Percentiles rank a stretch among this genome's conserved stretches.
These are phyloP conservation scores for Plantago coronopus DNA, from an alignment of 305 asterid species.

Conservation along the genomic window DNA sequence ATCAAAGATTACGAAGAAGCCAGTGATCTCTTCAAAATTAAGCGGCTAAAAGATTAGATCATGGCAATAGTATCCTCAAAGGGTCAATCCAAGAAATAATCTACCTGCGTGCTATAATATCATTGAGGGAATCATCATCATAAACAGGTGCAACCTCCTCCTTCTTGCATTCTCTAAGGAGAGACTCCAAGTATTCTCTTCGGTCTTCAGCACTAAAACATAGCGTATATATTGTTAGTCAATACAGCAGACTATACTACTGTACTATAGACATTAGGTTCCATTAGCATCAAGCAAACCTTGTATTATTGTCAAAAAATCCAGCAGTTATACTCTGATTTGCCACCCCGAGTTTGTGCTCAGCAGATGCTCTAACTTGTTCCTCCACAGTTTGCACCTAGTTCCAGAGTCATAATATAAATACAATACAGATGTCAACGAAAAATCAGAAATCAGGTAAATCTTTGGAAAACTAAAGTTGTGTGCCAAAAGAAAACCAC, in stretches of 20 bases:
- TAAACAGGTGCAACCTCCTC: slow-evolving; percentile 95
- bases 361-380: slow-evolving; percentile 99
- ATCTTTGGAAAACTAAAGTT: slow-evolving; percentile 11
- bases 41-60: slow-evolving; percentile 4
- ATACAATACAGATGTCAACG: slow-evolving; percentile 9
- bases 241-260: slow-evolving; percentile 13
- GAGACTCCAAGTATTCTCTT: slow-evolving; percentile 97
- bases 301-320: slow-evolving; percentile 94
- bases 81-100: slow-evolving; percentile 19
- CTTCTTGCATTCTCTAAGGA: slow-evolving; percentile 93
- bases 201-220: slow-evolving; percentile 94
- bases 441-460: slow-evolving; percentile 11
- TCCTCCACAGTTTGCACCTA: slow-evolving; percentile 99
- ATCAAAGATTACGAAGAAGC: background rate
- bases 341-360: slow-evolving; percentile 99
- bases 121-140: slow-evolving; percentile 93
- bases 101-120: slow-evolving; percentile 93
- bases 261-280: slow-evolving; percentile 13
- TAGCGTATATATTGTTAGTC: slow-evolving; percentile 15
- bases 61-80: slow-evolving; percentile 7
- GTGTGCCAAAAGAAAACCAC: slow-evolving; percentile 7
- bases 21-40: slow-evolving; percentile 1
- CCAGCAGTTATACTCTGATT: slow-evolving; percentile 99
- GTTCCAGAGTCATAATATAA: slow-evolving; percentile 24
- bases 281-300: slow-evolving; percentile 41